Conservation (phyloP, 169 alveolate species). For the Plasmodium blacklocki region DNA sequence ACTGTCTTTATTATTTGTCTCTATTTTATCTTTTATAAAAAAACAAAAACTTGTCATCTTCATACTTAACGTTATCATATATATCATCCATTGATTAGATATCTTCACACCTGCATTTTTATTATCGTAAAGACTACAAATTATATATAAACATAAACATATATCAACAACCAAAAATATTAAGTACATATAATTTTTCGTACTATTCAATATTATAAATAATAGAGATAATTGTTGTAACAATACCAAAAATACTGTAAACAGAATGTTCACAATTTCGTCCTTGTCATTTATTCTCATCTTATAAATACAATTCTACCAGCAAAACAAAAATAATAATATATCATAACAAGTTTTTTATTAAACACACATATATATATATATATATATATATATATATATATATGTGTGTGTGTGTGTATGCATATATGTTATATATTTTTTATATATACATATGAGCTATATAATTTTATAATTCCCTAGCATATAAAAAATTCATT, state of each 20-base stretch:
- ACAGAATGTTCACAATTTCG: constrained; percentile 51
- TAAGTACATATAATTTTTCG: constrained; percentile 22
- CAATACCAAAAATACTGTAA: constrained; percentile 35
- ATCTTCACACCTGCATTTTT: constrained; percentile 69
- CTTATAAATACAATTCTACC: not conserved
- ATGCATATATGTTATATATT: not conserved
- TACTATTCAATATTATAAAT: constrained; percentile 14
- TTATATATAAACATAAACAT: constrained; percentile 45
- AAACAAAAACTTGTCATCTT: constrained; percentile 39
- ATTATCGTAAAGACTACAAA: constrained; percentile 40
- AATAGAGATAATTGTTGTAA: constrained; percentile 45
- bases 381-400: not conserved
- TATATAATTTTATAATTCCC: too few relatives aligned
- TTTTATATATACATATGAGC: too few relatives aligned
- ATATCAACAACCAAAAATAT: constrained; percentile 25
- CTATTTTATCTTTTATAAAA: constrained; percentile 8
- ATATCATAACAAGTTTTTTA: not conserved
- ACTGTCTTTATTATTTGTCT: not conserved
- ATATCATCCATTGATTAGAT: constrained; percentile 66
- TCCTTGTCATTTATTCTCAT: constrained; percentile 56
- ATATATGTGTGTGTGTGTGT: not conserved
- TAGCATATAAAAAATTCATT: not conserved
- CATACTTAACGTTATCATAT: constrained; percentile 47
- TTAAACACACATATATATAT: not conserved
- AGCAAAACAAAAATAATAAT: not conserved